Percentiles rank a stretch among this genome's conserved stretches.
Evolutionary conservation across 805 yeast genomes (phyloP).

Genomic region (Brettanomyces custersianus): DNA sequence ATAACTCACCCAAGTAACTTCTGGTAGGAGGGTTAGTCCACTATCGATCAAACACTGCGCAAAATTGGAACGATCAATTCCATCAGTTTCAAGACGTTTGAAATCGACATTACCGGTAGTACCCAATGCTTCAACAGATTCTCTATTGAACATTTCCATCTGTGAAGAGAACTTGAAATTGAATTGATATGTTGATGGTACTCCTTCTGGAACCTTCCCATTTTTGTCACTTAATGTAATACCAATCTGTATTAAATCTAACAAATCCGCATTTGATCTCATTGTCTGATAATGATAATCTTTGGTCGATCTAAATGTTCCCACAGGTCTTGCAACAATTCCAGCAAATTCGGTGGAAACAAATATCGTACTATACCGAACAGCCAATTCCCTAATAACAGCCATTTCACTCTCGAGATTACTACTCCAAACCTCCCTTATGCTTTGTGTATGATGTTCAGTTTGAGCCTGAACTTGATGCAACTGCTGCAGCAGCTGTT

Average conservation of each 20-base stretch:
- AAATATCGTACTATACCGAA: conserved; percentile 49
- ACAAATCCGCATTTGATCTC: conserved; percentile 81
- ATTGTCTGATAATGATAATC: conserved; percentile 96
- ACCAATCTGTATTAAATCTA: conserved; percentile 81
- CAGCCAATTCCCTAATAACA: conserved; percentile 48
- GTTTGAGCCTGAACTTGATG: no score
- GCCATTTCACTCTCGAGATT: conserved; percentile 63
- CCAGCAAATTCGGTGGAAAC: conserved; percentile 95
- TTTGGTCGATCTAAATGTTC: conserved; percentile 77
- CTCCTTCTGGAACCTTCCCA: conserved; percentile 59
- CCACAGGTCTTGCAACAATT: conserved; percentile 91
- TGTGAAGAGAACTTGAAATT: conserved; percentile 76
- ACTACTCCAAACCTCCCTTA: conserved; percentile 67
- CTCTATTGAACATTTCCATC: conserved; percentile 79
- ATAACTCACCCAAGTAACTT: conserved; percentile 81
- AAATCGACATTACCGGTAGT: conserved; percentile 84
- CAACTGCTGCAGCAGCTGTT: conserved; percentile 5
- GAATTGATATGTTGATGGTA: conserved; percentile 89
- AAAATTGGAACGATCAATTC: conserved; percentile 72
- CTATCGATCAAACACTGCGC: conserved; percentile 80
- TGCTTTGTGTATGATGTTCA: no score
- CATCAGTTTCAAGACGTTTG: conserved; percentile 60
- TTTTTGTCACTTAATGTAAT: conserved; percentile 60
- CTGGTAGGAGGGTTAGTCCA: conserved; percentile 67
- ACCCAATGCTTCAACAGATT: conserved; percentile 68